Evolutionary conservation across 768 basidiomycete genomes (phyloP).

Genomic region (Panus rudis): DNA sequence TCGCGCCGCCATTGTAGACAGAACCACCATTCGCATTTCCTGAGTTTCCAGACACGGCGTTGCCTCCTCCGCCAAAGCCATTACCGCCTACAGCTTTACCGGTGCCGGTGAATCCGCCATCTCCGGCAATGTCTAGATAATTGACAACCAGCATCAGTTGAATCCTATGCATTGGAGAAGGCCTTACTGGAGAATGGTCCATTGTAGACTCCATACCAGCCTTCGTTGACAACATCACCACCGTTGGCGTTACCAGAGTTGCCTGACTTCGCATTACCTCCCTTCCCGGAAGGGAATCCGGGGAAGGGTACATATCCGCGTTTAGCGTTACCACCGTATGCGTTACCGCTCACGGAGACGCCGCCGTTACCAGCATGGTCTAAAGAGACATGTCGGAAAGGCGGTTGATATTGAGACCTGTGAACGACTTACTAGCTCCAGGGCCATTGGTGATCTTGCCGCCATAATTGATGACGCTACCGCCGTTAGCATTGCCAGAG

Average conservation of each 20-base stretch:
- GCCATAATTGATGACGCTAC: background rate
- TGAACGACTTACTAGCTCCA: background rate
- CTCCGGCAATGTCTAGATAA: background rate
- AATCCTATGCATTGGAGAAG: no score
- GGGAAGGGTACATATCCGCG: background rate
- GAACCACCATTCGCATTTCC: slow-evolving; percentile 5
- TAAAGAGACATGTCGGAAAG: background rate
- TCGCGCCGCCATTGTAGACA: slow-evolving; percentile 1
- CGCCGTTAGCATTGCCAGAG: slow-evolving; percentile 4
- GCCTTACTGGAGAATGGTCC: no score
- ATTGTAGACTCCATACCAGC: background rate
- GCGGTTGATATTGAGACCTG: background rate
- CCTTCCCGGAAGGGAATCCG: background rate
- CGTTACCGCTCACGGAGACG: slow-evolving; percentile 1
- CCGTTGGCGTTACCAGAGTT: background rate
- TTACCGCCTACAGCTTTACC: slow-evolving; percentile 1
- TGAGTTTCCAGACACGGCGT: slow-evolving; percentile 3
- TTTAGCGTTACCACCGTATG: slow-evolving; percentile 1
- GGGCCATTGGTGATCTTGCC: background rate
- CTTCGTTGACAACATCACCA: background rate
- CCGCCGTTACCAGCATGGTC: slow-evolving; percentile 3
- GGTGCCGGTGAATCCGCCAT: background rate
- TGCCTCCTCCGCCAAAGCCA: background rate
- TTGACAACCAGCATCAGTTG: no score
- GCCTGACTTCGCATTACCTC: slow-evolving; percentile 1